Base-by-base conservation (phyloP, 2,329 filamentous ascomycete species). In the Lomentospora prolificans region DNA sequence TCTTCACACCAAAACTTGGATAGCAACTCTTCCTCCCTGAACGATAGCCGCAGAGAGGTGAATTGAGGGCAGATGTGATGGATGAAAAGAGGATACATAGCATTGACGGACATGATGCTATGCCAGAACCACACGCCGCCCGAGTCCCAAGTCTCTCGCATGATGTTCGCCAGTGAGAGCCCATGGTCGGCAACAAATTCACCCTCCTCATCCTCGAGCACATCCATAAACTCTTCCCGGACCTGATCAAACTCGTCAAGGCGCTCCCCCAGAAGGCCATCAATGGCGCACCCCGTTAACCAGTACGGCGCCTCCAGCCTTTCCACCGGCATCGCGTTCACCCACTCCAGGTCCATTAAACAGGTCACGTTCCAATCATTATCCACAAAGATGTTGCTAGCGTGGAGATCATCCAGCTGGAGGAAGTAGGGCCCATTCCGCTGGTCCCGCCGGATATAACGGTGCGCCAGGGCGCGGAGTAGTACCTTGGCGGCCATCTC, bases 331-430 rank as follows among this genome's bases (percentile, higher is more conserved):
- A 64, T 60, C 22, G 67, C 59, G 58, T 62, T 70, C 17, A 68
- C 58, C 66, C 64, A 71, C 60, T 70, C 67, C 25, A 66, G 61
- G 57, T 71, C 67, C 14, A 71, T 64, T 1, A 69, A 36, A 50
- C 60, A 60, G 8, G 61, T 66, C 24, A 70, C 60, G 50, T 70
- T 68, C 66, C 65, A 69, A 28, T 70, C 51, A 24, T 67, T 50
- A 55, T 71, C 66, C 6, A 70, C 65, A 33, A 71, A 64, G 31
- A 72, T 65, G 51, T 71, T 71, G 41, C 66, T 66, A 22, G 50
- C 56, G 59, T 69, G 62, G 14, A 70, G 56, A 55, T 70, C 66
- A 24, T 65, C 67, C 30, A 70, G 51, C 31, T 61, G 58, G 8
- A 68, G 59, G 55, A 61, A n/a, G 50, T 63, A 68, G 7, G 64